Conservation (phyloP, 2,329 filamentous ascomycete genomes). For the Lachnellula arida region DNA sequence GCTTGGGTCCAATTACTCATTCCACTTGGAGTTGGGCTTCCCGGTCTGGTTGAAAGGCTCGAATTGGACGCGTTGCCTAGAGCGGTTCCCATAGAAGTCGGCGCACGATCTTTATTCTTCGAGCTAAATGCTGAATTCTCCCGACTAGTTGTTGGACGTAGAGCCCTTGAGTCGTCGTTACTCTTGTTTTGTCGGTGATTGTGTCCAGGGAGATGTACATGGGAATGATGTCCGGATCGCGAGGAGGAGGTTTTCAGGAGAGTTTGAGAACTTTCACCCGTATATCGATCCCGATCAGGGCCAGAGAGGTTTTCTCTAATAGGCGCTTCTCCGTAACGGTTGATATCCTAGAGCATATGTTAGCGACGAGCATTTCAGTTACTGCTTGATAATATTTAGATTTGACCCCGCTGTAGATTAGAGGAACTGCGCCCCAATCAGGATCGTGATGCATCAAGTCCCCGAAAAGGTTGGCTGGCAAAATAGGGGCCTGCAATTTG, state of each 20-base stretch:
- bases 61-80: constrained; percentile 26
- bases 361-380: constrained; percentile 1
- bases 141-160: constrained; percentile 69
- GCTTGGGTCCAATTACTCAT: constrained; percentile 50
- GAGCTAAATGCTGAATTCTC: constrained; percentile 62
- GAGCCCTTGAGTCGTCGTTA: constrained; percentile 59
- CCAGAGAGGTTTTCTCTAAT: constrained; percentile 66
- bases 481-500: too few relatives aligned
- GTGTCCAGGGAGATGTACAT: constrained; percentile 60
- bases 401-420: constrained; percentile 21
- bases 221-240: constrained; percentile 50
- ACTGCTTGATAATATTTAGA: not conserved
- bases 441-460: too few relatives aligned
- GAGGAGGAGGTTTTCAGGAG: constrained; percentile 59
- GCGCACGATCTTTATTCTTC: constrained; percentile 44
- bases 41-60: constrained; percentile 53
- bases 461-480: too few relatives aligned
- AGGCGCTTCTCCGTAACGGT: constrained; percentile 71
- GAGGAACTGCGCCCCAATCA: not conserved
- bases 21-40: constrained; percentile 77
- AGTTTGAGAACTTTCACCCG: constrained; percentile 42
- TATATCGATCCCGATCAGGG: constrained; percentile 64
- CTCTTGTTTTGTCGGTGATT: constrained; percentile 65
- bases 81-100: constrained; percentile 26
- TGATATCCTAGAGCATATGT: constrained; percentile 56